Percentiles rank a stretch among this genome's conserved stretches.
Conservation (phyloP, 1,284 basidiomycete genomes). For the Cutaneotrichosporon arboriforme region DNA sequence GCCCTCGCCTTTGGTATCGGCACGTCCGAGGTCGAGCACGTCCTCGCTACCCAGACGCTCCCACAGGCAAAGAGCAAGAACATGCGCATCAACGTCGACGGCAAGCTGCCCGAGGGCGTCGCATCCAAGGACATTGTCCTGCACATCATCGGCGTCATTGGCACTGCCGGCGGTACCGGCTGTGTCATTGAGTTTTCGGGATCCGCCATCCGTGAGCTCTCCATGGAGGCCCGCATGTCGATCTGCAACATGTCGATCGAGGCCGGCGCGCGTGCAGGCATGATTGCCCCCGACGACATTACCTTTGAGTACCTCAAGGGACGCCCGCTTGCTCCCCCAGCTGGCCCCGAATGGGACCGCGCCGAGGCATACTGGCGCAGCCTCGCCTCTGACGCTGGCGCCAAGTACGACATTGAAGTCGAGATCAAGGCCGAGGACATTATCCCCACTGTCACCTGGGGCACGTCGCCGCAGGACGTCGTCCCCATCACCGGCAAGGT, state of each 20-base stretch:
- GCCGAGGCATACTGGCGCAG: conserved; percentile 86
- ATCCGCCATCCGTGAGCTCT: conserved; percentile 81
- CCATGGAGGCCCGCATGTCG: conserved; percentile 95
- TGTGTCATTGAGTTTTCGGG: conserved; percentile 91
- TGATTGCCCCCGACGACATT: conserved; percentile 89
- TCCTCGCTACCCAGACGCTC: conserved; percentile 90
- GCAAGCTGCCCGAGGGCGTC: conserved; percentile 77
- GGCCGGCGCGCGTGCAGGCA: conserved; percentile 87
- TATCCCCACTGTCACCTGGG: conserved; percentile 92
- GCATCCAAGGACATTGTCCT: conserved; percentile 92
- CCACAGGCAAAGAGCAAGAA: conserved; percentile 90
- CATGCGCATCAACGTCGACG: conserved; percentile 90
- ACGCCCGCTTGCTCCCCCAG: conserved; percentile 71
- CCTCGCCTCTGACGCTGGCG: conserved; percentile 77
- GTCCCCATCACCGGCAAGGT: conserved; percentile 79
- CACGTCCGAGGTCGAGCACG: conserved; percentile 94
- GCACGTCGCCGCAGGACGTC: conserved; percentile 90
- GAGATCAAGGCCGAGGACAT: conserved; percentile 83
- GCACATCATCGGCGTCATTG: conserved; percentile 89
- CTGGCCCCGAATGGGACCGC: conserved; percentile 79
- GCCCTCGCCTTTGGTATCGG: conserved; percentile 95
- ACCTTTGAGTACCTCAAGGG: conserved; percentile 83
- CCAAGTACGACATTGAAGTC: conserved; percentile 83
- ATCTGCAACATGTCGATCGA: conserved; percentile 99
- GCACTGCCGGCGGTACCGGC: conserved; percentile 90